Evolutionary conservation across 495 filamentous ascomycete genomes (phyloP).

Genomic region (Sphaerosporella brunnea): DNA sequence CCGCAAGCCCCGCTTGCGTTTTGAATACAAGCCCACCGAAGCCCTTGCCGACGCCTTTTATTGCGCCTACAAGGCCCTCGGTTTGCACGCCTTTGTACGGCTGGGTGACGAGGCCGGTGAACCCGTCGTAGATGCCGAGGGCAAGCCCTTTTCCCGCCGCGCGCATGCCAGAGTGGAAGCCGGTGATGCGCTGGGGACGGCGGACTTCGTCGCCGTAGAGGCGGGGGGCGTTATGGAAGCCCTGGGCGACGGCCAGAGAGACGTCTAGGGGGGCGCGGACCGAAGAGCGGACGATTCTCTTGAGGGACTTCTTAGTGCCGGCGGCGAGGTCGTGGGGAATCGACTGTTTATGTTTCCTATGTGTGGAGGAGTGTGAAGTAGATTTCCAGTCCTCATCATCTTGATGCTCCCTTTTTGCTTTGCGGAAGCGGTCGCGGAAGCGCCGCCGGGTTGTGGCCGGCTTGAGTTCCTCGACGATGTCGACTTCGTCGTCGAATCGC

Average conservation of each 20-base stretch:
- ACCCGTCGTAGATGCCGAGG: slow-evolving; percentile 55
- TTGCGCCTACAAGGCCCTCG: slow-evolving; percentile 41
- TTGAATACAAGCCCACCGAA: slow-evolving; percentile 57
- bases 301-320: slow-evolving; percentile 21
- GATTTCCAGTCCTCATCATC: neutral
- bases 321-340: slow-evolving; percentile 19
- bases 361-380: neutral
- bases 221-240: slow-evolving; percentile 68
- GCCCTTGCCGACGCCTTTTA: slow-evolving; percentile 57
- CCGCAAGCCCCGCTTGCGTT: slow-evolving; percentile 44
- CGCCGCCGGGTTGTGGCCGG: slow-evolving; percentile 3
- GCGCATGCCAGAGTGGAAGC: slow-evolving; percentile 45
- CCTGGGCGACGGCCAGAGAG: slow-evolving; percentile 54
- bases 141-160: slow-evolving; percentile 51
- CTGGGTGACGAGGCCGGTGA: slow-evolving; percentile 49
- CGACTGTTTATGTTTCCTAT: slow-evolving; percentile 7
- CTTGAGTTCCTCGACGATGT: slow-evolving; percentile 8
- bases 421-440: slow-evolving; percentile 6
- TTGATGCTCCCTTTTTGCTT: neutral
- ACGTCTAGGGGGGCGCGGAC: slow-evolving; percentile 44
- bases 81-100: slow-evolving; percentile 44
- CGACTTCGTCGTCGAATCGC: slow-evolving; percentile 23
- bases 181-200: slow-evolving; percentile 43
- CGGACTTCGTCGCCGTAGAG: slow-evolving; percentile 50
- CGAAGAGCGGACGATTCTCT: slow-evolving; percentile 14